Evolutionary conservation across 768 basidiomycete species (phyloP).

Genomic region (Suillus spraguei): DNA sequence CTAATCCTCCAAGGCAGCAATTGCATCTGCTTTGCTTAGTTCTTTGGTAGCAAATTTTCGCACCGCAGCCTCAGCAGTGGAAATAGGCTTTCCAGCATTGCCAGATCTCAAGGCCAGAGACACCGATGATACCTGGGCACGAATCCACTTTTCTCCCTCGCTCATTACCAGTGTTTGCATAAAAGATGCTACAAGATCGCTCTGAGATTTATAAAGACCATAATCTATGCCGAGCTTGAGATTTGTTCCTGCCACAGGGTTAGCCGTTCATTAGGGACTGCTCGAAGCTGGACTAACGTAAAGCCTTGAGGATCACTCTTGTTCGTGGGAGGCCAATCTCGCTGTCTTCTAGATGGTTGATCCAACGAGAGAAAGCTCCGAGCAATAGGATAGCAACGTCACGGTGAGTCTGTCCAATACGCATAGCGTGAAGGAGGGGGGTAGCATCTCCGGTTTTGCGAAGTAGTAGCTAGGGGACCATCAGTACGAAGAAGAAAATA

Average conservation of each 20-base stretch:
- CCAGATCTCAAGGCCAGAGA: slow-evolving; percentile 71
- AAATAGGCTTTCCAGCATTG: slow-evolving; percentile 72
- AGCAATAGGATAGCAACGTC: slow-evolving; percentile 87
- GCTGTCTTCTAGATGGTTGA: slow-evolving; percentile 85
- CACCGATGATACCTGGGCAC: slow-evolving; percentile 65
- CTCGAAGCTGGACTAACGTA: slow-evolving; percentile 79
- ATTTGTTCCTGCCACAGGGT: slow-evolving; percentile 70
- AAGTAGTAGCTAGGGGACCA: slow-evolving; percentile 62
- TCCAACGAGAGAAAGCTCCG: slow-evolving; percentile 89
- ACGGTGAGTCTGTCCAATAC: slow-evolving; percentile 70
- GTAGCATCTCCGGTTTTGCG: slow-evolving; percentile 84
- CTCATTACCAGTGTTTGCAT: slow-evolving; percentile 96
- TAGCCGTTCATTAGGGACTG: slow-evolving; percentile 45
- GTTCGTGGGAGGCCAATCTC: slow-evolving; percentile 73
- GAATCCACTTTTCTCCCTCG: slow-evolving; percentile 92
- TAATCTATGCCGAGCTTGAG: slow-evolving; percentile 92
- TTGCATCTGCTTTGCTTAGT: slow-evolving; percentile 73
- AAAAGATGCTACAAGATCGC: slow-evolving; percentile 88
- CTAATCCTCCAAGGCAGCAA: slow-evolving; percentile 91
- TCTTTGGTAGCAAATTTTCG: slow-evolving; percentile 87
- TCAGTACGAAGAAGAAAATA: slow-evolving; percentile 6
- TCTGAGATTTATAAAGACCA: slow-evolving; percentile 78
- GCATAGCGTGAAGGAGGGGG: slow-evolving; percentile 90
- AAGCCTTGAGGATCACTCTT: slow-evolving; percentile 70
- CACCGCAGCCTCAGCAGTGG: slow-evolving; percentile 73